Conservation (phyloP, 2,329 filamentous ascomycete genomes). For the Mariannaea sp. region DNA sequence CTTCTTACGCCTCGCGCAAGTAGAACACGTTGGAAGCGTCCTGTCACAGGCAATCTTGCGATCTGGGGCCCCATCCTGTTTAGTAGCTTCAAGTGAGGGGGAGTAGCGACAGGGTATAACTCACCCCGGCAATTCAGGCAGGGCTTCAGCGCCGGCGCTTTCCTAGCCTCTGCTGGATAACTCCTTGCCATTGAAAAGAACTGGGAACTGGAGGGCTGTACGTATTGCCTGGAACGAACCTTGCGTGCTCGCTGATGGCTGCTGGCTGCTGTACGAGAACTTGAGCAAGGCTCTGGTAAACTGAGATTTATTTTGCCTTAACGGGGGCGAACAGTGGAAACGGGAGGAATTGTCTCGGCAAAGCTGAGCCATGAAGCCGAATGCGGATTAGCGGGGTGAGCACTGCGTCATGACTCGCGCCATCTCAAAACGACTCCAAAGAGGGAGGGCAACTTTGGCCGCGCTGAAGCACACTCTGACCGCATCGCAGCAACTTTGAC, state of each 20-base stretch:
- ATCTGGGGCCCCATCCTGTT: neutral
- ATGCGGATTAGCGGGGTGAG: neutral
- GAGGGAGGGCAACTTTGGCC: constrained; percentile 7
- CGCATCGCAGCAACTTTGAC: too few species aligned
- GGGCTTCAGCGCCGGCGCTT: constrained; percentile 4
- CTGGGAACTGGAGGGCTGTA: too few species aligned
- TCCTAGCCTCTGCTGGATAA: neutral
- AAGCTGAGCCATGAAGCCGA: neutral
- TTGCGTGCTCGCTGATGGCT: too few species aligned
- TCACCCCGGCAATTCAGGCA: constrained; percentile 13
- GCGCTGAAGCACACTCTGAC: neutral
- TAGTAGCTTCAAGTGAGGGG: too few species aligned
- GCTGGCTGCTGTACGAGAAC: too few species aligned
- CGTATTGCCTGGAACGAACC: too few species aligned
- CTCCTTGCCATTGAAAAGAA: neutral
- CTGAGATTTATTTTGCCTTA: too few species aligned
- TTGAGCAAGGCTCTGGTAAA: too few species aligned
- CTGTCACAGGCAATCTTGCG: constrained; percentile 17
- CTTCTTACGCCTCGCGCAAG: constrained; percentile 5
- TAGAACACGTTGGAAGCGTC: constrained; percentile 5
- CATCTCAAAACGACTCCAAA: too few species aligned
- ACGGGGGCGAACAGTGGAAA: neutral
- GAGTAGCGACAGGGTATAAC: neutral
- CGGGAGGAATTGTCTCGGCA: neutral
- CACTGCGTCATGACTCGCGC: too few species aligned